Evolutionary conservation across 306 rosid genomes (phyloP), one percentile per base, ranked within the genome.

Genomic region (Lupinus albus): DNA sequence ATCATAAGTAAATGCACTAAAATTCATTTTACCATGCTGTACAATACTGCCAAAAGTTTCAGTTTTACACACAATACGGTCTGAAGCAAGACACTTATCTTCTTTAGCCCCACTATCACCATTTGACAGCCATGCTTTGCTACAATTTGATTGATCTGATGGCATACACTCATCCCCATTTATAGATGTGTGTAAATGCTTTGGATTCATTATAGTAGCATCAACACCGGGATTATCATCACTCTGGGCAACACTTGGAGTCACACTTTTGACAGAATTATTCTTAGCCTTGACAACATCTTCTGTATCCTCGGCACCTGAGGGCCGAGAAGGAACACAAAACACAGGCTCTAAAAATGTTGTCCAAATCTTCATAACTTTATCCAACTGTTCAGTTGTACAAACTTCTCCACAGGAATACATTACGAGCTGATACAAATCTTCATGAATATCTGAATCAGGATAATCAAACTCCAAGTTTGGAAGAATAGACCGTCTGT

Each of bases 401-500:
- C 97, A 94, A 77, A 94, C 82, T 85, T 94, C 99, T 75, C 92
- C 95, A 78, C 97, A 90, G 6, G 99, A 94, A 76, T 88, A 94
- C 67, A 90, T 88, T 51, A 94, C 77, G 17, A 94, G 97, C 81
- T 91, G 97, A 78, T 94, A 94, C 69, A 94, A 76, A 66, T 94
- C 97, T 82, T 94, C 97, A 66, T 94, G 99, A 72, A 94, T 85
- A 67, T 79, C 97, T 11, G 81, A 79, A 80, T 94, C 99, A 61
- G 85, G 76, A 78, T 86, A 94, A 76, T 84, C 86, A 71, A 84
- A 94, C 76, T 94, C 97, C 88, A 94, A 72, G 83, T 94, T 90
- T 17, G 99, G 92, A 84, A 84, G 82, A 58, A 94, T 82, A 20
- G 96, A 92, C 41, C 92, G 84, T 71, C 97, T 86, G 80, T 88